Evolutionary conservation across 1,284 basidiomycete species (phyloP), one percentile per base, ranked within the genome.

Genomic region (Fomitopsis palustris): DNA sequence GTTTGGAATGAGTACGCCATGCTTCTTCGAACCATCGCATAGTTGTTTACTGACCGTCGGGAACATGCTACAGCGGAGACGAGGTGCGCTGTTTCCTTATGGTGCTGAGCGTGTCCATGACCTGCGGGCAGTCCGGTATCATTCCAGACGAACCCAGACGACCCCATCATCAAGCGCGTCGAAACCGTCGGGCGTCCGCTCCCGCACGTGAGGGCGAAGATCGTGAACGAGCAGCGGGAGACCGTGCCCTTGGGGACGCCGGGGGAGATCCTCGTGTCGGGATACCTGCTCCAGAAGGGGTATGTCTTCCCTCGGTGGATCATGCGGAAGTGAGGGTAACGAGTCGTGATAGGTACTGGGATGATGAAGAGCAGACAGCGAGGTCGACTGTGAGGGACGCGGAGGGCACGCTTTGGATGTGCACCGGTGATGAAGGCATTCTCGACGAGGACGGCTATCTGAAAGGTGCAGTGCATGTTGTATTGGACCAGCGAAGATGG

Each of bases 391-490:
- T 80, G 59, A 73, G 69, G 7, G 81, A 86, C 37, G 78, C 81
- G 54, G 73, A 80, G 7, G 85, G 85, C 38, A 82, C 76, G 1
- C 64, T 88, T 42, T 95, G 91, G 92, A 93, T 95, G 86, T 81
- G 89, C 69, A 92, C 90, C 0, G 92, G 93, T 1, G 93, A 95
- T 71, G 84, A 93, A 66, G 93, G 82, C 1, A 85, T 91, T 39
- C 82, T 95, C 76, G 92, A 94, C 66, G 82, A 87, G 56, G 88
- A 95, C 60, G 93, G 93, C 4, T 94, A 93, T 74, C 73, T 95
- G 21, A 76, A 74, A 65, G 85, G 90, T 90, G 65, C 35, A 53
- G 6, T 23, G 37, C 23, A 19, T 8, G 25, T 49, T 17, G 12
- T 23, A 14, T 37, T 41, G 16, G 16, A n/a, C 23, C 39, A 49